phyloP scores from a whole-genome alignment of 202 grass and related monocot species.

The Eragrostis tef region DNA sequence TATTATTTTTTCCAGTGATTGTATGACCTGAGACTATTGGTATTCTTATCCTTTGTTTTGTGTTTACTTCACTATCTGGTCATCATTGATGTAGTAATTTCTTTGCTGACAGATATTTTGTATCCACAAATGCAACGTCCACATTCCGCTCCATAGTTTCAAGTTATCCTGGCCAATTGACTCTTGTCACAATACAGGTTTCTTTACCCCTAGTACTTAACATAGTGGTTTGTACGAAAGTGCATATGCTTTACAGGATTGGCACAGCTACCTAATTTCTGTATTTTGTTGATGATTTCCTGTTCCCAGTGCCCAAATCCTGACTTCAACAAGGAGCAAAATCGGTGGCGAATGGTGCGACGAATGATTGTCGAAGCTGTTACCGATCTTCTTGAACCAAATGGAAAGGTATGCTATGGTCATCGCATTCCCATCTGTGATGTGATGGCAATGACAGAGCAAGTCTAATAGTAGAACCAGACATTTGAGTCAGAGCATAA shows the following conservation, averaged over 20 bases:
- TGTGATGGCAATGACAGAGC: not conserved
- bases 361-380: constrained; percentile 81
- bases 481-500: not conserved
- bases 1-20: not conserved
- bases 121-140: constrained; percentile 88
- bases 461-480: not conserved
- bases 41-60: constrained; percentile 4
- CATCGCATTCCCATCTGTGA: not conserved
- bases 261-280: not conserved
- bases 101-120: constrained; percentile 67
- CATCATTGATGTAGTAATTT: not conserved
- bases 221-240: not conserved
- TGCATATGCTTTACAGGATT: constrained; percentile 8
- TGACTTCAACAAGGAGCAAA: constrained; percentile 76
- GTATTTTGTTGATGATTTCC: constrained; percentile 7
- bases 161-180: constrained; percentile 77
- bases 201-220: constrained; percentile 18
- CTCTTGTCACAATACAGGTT: constrained; percentile 81
- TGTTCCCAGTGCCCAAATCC: constrained; percentile 82
- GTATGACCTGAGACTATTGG: not conserved
- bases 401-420: constrained; percentile 68
- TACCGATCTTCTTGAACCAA: constrained; percentile 64
- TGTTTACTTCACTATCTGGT: constrained; percentile 37
- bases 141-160: constrained; percentile 88
- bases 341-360: constrained; percentile 83